Base-by-base conservation (phyloP, 2,329 filamentous ascomycete species). In the Cryphonectria parasitica region DNA sequence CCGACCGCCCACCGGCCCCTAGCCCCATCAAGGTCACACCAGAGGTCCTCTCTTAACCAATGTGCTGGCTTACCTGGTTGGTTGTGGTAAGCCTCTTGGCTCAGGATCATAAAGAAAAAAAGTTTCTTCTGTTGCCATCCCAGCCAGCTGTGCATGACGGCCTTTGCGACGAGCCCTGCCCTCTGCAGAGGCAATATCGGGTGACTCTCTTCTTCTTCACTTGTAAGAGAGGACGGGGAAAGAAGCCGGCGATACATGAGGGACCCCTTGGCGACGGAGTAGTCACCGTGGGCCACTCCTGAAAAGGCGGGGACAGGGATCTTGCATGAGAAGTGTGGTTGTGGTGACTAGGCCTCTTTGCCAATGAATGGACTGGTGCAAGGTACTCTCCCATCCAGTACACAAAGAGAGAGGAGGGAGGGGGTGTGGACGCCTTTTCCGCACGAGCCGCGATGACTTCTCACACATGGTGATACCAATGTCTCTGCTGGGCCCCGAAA, bases 241-340 rank as follows among this genome's bases (percentile, higher is more conserved):
- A 60, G 43, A 56, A 64, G 45, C 66, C 58, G 66, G 41, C 58
- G 45, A 54, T 68, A 52, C 58, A 13, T 36, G 52, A 61, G 19
- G 49, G 54, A 43, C 25, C 34, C 56, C 60, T 56, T 52, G 66
- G 41, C 65, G 52, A 67, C 61, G 34, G 65, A 67, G 64, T 60
- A 67, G 54, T 34, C 31, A 61, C 63, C 63, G 63, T 49, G 43
- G 39, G 66, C 66, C 58, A 45, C 66, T 63, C 43, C 58, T 68
- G 66, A 68, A 68, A 68, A 68, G 66, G 66, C 66, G 66, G 66
- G 66, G 61, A 64, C 66, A 68, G 66, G 66, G 66, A 54, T 68
- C 56, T 36, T 49, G 56, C 60, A 58, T 60, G 31, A 45, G 41
- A 45, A 11, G 49, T 28, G 64, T 39, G 54, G 65, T 52, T 17